Percentiles rank a stretch among this genome's conserved stretches.
These are phyloP conservation scores for Aspergillus terreus DNA, from an alignment of 2,329 filamentous ascomycete genomes.

Conservation along the genomic window DNA sequence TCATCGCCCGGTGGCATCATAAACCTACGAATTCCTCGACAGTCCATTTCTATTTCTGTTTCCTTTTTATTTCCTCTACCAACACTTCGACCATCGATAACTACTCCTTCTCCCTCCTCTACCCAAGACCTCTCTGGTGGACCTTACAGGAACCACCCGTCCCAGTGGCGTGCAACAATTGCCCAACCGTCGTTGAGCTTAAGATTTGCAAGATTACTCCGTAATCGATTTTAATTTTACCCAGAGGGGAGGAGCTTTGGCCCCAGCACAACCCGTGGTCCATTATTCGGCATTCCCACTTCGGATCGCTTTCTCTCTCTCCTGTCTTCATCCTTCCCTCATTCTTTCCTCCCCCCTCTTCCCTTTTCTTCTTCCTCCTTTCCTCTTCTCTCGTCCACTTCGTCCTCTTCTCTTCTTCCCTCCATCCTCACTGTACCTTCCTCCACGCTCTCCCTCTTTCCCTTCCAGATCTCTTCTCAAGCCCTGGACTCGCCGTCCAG, in stretches of 20 bases:
- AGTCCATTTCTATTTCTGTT: neutral
- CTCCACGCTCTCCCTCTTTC: slow-evolving; percentile 2
- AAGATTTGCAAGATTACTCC: slow-evolving; percentile 15
- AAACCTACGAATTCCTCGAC: slow-evolving; percentile 6
- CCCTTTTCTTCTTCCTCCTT: slow-evolving; percentile 6
- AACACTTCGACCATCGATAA: neutral
- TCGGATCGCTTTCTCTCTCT: slow-evolving; percentile 15
- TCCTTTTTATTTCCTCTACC: neutral
- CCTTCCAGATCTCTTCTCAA: slow-evolving; percentile 5
- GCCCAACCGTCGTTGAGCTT: slow-evolving; percentile 6
- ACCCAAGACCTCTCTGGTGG: too few species aligned
- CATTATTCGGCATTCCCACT: slow-evolving; percentile 20
- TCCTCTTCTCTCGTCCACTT: slow-evolving; percentile 5
- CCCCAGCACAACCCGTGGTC: slow-evolving; percentile 19
- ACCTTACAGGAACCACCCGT: too few species aligned
- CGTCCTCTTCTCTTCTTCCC: slow-evolving; percentile 5
- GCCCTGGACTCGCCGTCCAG: slow-evolving; percentile 17
- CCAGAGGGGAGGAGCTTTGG: slow-evolving; percentile 14
- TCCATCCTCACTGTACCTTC: neutral
- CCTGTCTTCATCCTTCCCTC: slow-evolving; percentile 14
- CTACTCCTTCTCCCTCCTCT: neutral
- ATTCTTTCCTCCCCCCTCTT: slow-evolving; percentile 10
- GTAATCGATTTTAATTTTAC: slow-evolving; percentile 10
- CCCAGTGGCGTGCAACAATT: slow-evolving; percentile 4
- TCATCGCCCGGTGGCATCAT: slow-evolving; percentile 5